A percentile compares a stretch with the other conserved stretches of the same genome.
phyloP scores from a whole-genome alignment of 2,329 filamentous ascomycete genomes.

The Periglandula ipomoeae region DNA sequence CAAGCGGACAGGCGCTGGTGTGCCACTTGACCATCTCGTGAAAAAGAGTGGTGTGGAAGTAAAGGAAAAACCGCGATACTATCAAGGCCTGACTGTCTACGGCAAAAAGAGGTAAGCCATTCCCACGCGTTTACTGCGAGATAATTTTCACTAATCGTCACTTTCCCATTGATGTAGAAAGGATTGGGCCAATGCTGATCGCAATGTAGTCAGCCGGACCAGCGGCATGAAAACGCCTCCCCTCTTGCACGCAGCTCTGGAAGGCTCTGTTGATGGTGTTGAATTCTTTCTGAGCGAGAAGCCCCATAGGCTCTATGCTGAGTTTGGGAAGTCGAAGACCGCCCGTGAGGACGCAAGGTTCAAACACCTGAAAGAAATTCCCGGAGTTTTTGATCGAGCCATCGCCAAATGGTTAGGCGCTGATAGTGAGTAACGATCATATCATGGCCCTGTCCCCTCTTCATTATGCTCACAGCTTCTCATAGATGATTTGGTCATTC shows the following conservation, averaged over 20 bases:
- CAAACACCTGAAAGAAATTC: constrained; percentile 48
- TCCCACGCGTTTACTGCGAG: too few species aligned
- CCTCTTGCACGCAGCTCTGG: constrained; percentile 47
- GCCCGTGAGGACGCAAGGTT: constrained; percentile 54
- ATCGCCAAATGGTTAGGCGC: constrained; percentile 53
- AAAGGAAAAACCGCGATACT: constrained; percentile 58
- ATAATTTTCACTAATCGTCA: background rate
- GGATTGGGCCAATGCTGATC: constrained; percentile 64
- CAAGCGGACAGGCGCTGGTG: constrained; percentile 54
- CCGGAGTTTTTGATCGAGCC: constrained; percentile 54
- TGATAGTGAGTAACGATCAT: constrained; percentile 38
- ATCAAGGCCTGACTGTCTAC: constrained; percentile 68
- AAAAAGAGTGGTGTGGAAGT: constrained; percentile 55
- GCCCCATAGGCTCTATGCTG: constrained; percentile 56
- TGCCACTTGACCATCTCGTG: constrained; percentile 59
- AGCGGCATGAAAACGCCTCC: constrained; percentile 43
- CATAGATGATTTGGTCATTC: constrained; percentile 53
- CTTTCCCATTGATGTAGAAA: constrained; percentile 21
- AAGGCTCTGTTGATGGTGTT: constrained; percentile 54
- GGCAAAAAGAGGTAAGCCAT: constrained; percentile 58
- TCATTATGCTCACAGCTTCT: constrained; percentile 14
- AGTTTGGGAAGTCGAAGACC: constrained; percentile 52
- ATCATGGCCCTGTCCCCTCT: constrained; percentile 1
- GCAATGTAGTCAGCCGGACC: constrained; percentile 30
- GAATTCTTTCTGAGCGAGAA: constrained; percentile 72